A percentile compares a stretch with the other conserved stretches of the same genome.
Conservation (phyloP, 2,329 filamentous ascomycete genomes). For the Aspergillus fumigatiaffinis region DNA sequence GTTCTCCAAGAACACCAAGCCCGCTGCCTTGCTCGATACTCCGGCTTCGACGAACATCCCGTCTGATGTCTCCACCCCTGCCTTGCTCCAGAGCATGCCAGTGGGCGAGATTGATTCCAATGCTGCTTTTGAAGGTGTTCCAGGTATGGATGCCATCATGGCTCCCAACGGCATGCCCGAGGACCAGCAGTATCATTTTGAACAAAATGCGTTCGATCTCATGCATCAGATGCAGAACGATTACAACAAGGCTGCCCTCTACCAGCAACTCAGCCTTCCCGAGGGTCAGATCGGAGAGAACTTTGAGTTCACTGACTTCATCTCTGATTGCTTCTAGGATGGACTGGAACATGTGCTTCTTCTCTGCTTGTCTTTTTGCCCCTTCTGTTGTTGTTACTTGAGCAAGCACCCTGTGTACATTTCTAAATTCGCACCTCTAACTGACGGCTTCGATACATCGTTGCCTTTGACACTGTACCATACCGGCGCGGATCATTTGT, state of each 20-base stretch:
- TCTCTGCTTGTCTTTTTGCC: background rate
- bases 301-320: conserved; percentile 18
- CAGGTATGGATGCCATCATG: background rate
- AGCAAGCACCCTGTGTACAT: background rate
- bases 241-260: conserved; percentile 3
- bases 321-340: conserved; percentile 14
- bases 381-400: background rate
- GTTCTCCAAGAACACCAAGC: conserved; percentile 5
- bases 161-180: background rate
- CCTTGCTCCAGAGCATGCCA: conserved; percentile 2
- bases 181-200: conserved; percentile 9
- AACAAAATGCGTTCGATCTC: conserved; percentile 15
- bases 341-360: background rate
- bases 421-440: background rate
- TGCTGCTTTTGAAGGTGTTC: background rate
- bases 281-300: conserved; percentile 9
- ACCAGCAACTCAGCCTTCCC: conserved; percentile 4
- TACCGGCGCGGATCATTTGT: background rate
- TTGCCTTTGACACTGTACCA: background rate
- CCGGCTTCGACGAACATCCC: conserved; percentile 3
- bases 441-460: background rate
- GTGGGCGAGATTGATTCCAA: background rate
- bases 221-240: conserved; percentile 16
- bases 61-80: conserved; percentile 8
- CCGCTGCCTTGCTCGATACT: background rate